Evolutionary conservation across 176 grass and related monocot genomes (phyloP).

Genomic region (Rhynchospora tenuis): DNA sequence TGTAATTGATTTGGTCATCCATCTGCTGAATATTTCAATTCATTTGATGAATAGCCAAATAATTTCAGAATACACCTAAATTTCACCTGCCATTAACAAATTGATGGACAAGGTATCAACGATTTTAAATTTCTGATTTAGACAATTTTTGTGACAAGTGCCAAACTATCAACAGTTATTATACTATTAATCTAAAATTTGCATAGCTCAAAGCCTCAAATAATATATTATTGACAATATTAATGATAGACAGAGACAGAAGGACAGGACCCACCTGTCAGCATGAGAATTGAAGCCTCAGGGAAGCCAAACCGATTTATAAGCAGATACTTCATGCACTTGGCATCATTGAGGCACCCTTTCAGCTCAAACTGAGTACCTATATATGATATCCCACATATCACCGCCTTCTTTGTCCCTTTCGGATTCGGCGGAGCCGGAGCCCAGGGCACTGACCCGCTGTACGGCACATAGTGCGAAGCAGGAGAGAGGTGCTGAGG

Average conservation of each 20-base stretch:
- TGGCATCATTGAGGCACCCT: conserved; percentile 98
- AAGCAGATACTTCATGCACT: conserved; percentile 92
- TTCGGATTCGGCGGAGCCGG: conserved; percentile 51
- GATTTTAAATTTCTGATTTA: not conserved
- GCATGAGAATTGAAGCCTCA: conserved; percentile 88
- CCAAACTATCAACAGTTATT: not conserved
- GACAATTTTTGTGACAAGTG: not conserved
- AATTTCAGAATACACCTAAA: not conserved
- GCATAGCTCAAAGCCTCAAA: not conserved
- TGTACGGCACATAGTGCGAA: not conserved
- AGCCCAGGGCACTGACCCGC: conserved; percentile 27
- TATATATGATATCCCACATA: conserved; percentile 88
- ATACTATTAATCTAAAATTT: not conserved
- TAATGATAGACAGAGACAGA: not conserved
- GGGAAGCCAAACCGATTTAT: conserved; percentile 78
- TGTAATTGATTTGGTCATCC: not conserved
- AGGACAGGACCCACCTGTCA: conserved; percentile 42
- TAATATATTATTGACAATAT: not conserved
- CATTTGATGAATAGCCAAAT: not conserved
- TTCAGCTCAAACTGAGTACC: conserved; percentile 78
- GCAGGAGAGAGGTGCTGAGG: not conserved
- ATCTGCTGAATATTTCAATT: not conserved
- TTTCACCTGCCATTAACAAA: not conserved
- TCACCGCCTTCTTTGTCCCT: conserved; percentile 79
- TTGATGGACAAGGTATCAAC: not conserved